phyloP scores from a whole-genome alignment of 768 basidiomycete species.

The Naganishia randhawae region DNA sequence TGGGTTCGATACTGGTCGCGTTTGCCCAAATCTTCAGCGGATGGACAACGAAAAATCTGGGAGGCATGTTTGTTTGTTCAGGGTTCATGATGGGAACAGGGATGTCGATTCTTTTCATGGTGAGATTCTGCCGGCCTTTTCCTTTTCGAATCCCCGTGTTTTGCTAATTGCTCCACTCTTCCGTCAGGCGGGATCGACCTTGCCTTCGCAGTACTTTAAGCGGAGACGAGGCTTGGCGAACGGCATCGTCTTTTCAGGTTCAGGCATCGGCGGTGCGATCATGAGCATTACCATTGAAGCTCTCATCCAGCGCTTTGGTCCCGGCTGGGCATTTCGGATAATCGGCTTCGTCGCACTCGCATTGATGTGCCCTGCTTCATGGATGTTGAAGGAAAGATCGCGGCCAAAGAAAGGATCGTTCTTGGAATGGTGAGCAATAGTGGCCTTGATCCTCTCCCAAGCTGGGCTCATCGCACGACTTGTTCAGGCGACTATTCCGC shows the following conservation, averaged over 20 bases:
- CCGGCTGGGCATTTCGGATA: slow-evolving; percentile 39
- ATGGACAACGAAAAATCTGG: slow-evolving; percentile 28
- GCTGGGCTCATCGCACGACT: neutral
- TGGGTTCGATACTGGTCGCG: slow-evolving; percentile 26
- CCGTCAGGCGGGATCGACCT: slow-evolving; percentile 25
- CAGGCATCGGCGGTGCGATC: slow-evolving; percentile 37
- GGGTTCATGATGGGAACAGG: slow-evolving; percentile 32
- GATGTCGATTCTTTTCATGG: slow-evolving; percentile 9
- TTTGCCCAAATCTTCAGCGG: slow-evolving; percentile 29
- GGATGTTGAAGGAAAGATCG: slow-evolving; percentile 30
- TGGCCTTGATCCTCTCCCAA: too few species aligned
- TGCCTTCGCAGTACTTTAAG: slow-evolving; percentile 34
- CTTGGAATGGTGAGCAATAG: slow-evolving; percentile 36
- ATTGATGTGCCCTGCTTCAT: slow-evolving; percentile 28
- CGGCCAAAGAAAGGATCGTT: slow-evolving; percentile 22
- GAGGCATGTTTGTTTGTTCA: slow-evolving; percentile 29
- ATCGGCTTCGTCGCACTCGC: slow-evolving; percentile 31
- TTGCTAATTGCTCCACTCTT: neutral
- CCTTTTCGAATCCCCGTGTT: neutral
- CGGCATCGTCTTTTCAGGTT: slow-evolving; percentile 40
- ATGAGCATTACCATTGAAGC: slow-evolving; percentile 30
- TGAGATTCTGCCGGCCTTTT: slow-evolving; percentile 8
- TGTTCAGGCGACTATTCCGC: neutral
- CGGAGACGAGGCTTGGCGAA: slow-evolving; percentile 35
- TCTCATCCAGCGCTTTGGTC: slow-evolving; percentile 29